Evolutionary conservation across 2,329 filamentous ascomycete species (phyloP).

Genomic region (Alternaria rosae): DNA sequence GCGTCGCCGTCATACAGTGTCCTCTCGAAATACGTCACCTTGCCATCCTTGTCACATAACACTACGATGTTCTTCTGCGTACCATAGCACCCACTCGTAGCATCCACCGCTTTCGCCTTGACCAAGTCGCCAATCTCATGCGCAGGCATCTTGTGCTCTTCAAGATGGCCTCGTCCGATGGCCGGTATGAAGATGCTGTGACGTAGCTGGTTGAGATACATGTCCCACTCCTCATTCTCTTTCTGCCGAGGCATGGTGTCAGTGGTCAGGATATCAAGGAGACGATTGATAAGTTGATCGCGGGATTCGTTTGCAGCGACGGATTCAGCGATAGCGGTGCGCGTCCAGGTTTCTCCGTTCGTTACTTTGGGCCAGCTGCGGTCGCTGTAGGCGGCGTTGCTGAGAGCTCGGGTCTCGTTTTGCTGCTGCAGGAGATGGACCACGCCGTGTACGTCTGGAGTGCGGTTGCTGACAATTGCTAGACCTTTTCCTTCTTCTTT

Average conservation of each 20-base stretch:
- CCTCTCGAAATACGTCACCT: constrained; percentile 68
- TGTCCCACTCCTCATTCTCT: constrained; percentile 60
- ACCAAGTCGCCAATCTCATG: constrained; percentile 53
- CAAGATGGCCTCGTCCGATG: constrained; percentile 58
- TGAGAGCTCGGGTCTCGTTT: constrained; percentile 65
- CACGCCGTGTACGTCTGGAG: constrained; percentile 59
- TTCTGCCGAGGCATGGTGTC: constrained; percentile 63
- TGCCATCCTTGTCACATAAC: constrained; percentile 62
- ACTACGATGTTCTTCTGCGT: constrained; percentile 71
- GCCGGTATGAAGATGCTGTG: constrained; percentile 68
- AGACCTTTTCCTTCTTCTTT: constrained; percentile 44
- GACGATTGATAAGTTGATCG: constrained; percentile 58
- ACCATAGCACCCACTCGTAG: constrained; percentile 64
- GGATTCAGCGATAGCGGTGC: constrained; percentile 58
- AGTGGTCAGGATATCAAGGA: constrained; percentile 61
- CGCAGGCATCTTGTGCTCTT: constrained; percentile 47
- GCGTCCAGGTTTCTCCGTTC: constrained; percentile 62
- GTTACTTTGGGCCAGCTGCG: constrained; percentile 68
- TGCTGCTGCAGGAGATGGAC: constrained; percentile 58
- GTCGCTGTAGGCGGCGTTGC: constrained; percentile 68
- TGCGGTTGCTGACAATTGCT: constrained; percentile 69
- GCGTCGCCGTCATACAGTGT: constrained; percentile 65
- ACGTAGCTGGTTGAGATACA: constrained; percentile 63
- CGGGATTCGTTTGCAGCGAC: constrained; percentile 53
- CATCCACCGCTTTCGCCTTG: constrained; percentile 42